These are phyloP conservation scores for Parathielavia appendiculata DNA, from an alignment of 495 filamentous ascomycete species.

Conservation along the genomic window DNA sequence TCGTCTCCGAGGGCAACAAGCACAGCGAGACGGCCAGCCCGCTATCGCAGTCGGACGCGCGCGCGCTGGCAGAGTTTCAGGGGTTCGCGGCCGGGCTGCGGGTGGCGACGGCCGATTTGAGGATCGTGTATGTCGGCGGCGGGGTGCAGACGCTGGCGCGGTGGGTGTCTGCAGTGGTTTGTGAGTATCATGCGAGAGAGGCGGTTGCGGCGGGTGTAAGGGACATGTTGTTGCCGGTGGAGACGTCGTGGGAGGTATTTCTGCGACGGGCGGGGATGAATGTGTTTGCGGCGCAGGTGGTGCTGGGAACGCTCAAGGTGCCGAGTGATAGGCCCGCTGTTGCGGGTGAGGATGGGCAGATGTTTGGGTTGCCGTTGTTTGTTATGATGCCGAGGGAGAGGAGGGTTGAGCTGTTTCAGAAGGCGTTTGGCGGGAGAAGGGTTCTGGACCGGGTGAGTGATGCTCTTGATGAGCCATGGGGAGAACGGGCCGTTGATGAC, in stretches of 20 bases:
- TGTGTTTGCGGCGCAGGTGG: constrained; percentile 69
- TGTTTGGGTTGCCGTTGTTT: constrained; percentile 51
- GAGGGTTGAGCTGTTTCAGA: constrained; percentile 40
- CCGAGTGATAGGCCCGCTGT: constrained; percentile 26
- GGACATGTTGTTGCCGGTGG: constrained; percentile 38
- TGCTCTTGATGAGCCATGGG: constrained; percentile 36
- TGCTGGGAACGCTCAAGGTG: constrained; percentile 51
- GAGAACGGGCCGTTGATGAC: constrained; percentile 4
- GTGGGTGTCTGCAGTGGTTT: constrained; percentile 53
- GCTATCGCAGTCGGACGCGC: constrained; percentile 43
- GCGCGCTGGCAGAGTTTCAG: constrained; percentile 51
- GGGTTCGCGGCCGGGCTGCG: constrained; percentile 43
- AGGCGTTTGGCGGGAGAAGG: constrained; percentile 48
- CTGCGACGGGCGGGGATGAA: constrained; percentile 71
- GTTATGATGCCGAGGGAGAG: constrained; percentile 52
- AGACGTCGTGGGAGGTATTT: constrained; percentile 70
- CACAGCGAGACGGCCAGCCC: constrained; percentile 35
- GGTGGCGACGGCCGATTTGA: constrained; percentile 31
- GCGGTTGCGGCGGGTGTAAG: constrained; percentile 16
- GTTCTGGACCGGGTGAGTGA: constrained; percentile 48
- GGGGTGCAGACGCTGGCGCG: constrained; percentile 51
- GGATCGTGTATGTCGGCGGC: constrained; percentile 53
- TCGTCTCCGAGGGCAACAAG: constrained; percentile 55
- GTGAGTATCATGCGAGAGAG: constrained; percentile 32
- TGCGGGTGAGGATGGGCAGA: constrained; percentile 17